Base-by-base conservation (phyloP, 1,284 basidiomycete genomes). In the Leccinum variabile region DNA sequence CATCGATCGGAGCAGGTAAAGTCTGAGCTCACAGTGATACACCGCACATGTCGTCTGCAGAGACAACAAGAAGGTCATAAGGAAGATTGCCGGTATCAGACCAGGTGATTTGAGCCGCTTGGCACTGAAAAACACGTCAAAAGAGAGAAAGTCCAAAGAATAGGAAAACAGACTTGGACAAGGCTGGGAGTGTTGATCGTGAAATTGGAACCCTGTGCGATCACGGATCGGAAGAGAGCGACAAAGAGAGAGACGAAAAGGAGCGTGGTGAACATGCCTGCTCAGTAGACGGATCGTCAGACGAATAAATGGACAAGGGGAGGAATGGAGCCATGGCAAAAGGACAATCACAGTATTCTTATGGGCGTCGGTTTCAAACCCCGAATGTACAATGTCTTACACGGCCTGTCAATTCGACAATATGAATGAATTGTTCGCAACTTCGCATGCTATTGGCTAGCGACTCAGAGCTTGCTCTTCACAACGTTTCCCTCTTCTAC, bases 261-360 rank as follows among this genome's bases (percentile, higher is more conserved):
- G 88, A 92, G 77, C 79, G 90, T 89, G 79, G 85, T 79, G 83
- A 86, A 88, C 90, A 92, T 92, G 70, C 72, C 79, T 70, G 56
- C 39, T 62, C 59, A 41, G 60, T 28, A 39, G 54, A 11, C n/a
- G 41, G 11, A 58, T 65, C 68, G 68, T 69, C 62, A 68, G 67
- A 70, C 63, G 60, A 53, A 61, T 67, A 65, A 66, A 68, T 65
- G 22, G 2, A 59, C 25, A 66, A 71, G 66, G 53, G 32, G 39
- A 49, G 49, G 54, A 8, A 46, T 28, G 33, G 28, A 49, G 49
- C 8, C 11, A 35, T 1, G 5, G 28, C 49, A 64, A 14, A 41
- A 18, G 25, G 11, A 56, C 13, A 18, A 56, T 56, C 18, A 56
- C 16, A 13, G 25, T 52, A 56, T 60, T 18, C 62, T 67, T 62